phyloP scores from a whole-genome alignment of 1,284 basidiomycete genomes.

The Athelia sp. region DNA sequence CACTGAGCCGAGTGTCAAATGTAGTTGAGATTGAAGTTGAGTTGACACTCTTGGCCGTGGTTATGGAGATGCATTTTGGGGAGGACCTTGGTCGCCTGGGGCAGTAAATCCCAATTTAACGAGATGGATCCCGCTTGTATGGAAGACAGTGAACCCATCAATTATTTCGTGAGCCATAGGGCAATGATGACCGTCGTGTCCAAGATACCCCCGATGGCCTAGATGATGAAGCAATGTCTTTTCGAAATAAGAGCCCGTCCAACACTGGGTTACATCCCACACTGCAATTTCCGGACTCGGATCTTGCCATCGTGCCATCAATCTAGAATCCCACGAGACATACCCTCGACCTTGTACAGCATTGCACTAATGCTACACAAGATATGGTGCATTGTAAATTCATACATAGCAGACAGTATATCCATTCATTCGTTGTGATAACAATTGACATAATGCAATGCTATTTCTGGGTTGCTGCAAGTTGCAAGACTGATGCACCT shows the following conservation, averaged over 20 bases:
- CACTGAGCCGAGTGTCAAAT: slow-evolving; percentile 9
- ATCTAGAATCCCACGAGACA: no score
- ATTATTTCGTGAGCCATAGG: not conserved
- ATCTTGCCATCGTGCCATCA: no score
- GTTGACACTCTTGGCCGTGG: slow-evolving; percentile 13
- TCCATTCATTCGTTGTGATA: no score
- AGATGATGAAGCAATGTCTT: not conserved
- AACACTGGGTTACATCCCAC: no score
- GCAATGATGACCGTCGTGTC: not conserved
- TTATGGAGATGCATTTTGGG: slow-evolving; percentile 16
- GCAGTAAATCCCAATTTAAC: slow-evolving; percentile 1
- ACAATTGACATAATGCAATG: no score
- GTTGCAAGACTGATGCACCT: no score
- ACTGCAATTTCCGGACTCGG: no score
- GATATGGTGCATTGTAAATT: no score
- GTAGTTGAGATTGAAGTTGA: slow-evolving; percentile 16
- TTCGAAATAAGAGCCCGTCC: not conserved
- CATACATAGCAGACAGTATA: no score
- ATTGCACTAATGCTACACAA: no score
- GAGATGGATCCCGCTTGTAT: slow-evolving; percentile 7
- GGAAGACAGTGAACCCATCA: slow-evolving; percentile 9
- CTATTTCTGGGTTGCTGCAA: no score
- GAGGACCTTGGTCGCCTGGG: slow-evolving; percentile 4
- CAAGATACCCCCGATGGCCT: not conserved
- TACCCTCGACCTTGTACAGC: no score